Conservation (phyloP, 768 basidiomycete species). For the Pisolithus orientalis region DNA sequence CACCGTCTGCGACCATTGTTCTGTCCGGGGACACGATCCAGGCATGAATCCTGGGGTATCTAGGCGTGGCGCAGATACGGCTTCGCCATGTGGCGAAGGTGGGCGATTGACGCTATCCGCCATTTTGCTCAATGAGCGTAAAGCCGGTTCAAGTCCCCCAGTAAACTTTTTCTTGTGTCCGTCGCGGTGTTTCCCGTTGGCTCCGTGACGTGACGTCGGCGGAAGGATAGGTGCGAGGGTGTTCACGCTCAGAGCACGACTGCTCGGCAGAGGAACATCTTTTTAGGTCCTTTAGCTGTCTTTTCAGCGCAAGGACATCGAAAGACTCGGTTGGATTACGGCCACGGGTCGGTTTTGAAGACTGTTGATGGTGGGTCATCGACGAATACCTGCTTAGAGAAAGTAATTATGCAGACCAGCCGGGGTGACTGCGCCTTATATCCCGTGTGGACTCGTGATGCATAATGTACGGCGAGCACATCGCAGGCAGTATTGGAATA, state of each 20-base stretch:
- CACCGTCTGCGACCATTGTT: slow-evolving; percentile 31
- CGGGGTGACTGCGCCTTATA: slow-evolving; percentile 4
- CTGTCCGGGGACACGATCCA: slow-evolving; percentile 33
- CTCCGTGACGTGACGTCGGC: background rate
- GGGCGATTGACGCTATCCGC: slow-evolving; percentile 8
- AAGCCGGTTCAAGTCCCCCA: slow-evolving; percentile 39
- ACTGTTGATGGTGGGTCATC: background rate
- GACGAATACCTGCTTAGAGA: background rate
- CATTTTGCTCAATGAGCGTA: slow-evolving; percentile 2
- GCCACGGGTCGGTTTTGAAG: slow-evolving; percentile 8
- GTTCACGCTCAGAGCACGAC: background rate
- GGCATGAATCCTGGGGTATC: slow-evolving; percentile 18
- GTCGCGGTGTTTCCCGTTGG: background rate
- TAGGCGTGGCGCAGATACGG: slow-evolving; percentile 16
- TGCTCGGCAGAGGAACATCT: slow-evolving; percentile 2
- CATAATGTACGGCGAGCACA: no score
- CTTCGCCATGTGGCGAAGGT: slow-evolving; percentile 5
- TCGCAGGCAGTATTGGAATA: slow-evolving; percentile 18
- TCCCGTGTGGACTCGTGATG: background rate
- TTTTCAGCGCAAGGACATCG: slow-evolving; percentile 26
- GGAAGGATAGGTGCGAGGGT: no score
- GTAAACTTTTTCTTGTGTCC: slow-evolving; percentile 29
- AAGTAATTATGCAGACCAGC: slow-evolving; percentile 9
- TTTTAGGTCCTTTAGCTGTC: slow-evolving; percentile 2
- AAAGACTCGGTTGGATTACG: slow-evolving; percentile 28